Evolutionary conservation across 2,329 filamentous ascomycete genomes (phyloP).

Genomic region (Pseudocercospora musae): DNA sequence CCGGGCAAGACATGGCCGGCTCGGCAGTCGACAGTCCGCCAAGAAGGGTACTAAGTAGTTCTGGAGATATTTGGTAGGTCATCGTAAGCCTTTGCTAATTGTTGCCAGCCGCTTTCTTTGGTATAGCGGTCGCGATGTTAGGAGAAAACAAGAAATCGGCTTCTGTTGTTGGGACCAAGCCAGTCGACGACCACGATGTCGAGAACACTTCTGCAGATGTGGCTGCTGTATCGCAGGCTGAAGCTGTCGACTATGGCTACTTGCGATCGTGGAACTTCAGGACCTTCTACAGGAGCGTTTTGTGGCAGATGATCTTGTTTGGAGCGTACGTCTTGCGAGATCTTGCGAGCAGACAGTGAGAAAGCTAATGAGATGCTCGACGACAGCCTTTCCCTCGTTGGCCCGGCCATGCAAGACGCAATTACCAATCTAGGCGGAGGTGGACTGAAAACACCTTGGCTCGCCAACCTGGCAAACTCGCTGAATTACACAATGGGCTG

Average conservation of each 20-base stretch:
- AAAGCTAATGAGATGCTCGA: too few relatives aligned
- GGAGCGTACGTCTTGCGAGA: constrained; percentile 9
- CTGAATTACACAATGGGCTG: constrained; percentile 25
- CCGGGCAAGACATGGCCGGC: background rate
- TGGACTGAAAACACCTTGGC: constrained; percentile 22
- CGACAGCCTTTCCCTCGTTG: constrained; percentile 16
- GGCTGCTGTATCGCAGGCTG: constrained; percentile 12
- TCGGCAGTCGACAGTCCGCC: background rate
- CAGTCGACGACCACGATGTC: background rate
- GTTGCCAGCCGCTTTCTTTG: background rate
- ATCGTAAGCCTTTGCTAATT: background rate
- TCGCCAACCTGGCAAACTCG: constrained; percentile 25
- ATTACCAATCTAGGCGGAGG: constrained; percentile 27
- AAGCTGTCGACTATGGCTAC: constrained; percentile 10
- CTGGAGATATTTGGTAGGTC: background rate
- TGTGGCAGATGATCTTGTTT: constrained; percentile 28
- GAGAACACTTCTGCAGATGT: constrained; percentile 4
- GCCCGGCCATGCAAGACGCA: constrained; percentile 26
- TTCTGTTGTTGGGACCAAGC: background rate
- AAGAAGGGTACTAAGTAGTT: background rate
- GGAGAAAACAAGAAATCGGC: constrained; percentile 1
- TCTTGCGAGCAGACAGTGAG: background rate
- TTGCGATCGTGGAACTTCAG: constrained; percentile 6
- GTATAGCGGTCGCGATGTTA: background rate
- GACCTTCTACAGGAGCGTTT: constrained; percentile 22